phyloP scores from a whole-genome alignment of 306 rosid genomes.

The Datisca glomerata region DNA sequence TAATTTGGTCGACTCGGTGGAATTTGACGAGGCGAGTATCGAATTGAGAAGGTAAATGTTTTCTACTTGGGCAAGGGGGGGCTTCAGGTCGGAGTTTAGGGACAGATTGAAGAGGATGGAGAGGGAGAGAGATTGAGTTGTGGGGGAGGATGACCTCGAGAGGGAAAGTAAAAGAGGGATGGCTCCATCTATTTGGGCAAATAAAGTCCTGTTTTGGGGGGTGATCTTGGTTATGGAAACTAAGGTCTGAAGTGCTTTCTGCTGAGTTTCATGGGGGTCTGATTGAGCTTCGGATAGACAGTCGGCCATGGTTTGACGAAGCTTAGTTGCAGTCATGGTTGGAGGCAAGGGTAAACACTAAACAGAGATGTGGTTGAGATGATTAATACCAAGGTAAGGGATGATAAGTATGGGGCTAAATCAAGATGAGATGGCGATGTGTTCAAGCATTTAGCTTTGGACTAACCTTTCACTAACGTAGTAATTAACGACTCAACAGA shows the following conservation, averaged over 20 bases:
- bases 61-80: conserved; percentile 46
- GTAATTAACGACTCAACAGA: no score
- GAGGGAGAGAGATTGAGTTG: conserved; percentile 40
- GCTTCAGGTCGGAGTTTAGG: conserved; percentile 51
- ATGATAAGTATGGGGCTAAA: no score
- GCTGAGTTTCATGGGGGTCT: conserved; percentile 23
- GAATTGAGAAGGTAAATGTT: conserved; percentile 51
- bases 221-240: conserved; percentile 58
- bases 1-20: conserved; percentile 31
- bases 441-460: no score
- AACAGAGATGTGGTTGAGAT: no score
- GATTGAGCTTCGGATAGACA: conserved; percentile 32
- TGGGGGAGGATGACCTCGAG: conserved; percentile 37
- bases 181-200: conserved; percentile 44
- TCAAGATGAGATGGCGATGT: no score
- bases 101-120: conserved; percentile 77
- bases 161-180: conserved; percentile 36
- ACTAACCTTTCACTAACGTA: no score
- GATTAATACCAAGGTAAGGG: no score
- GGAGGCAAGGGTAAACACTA: no score
- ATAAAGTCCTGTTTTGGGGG: conserved; percentile 45
- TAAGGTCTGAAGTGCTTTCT: conserved; percentile 46
- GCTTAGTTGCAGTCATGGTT: conserved; percentile 26
- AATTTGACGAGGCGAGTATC: conserved; percentile 18
- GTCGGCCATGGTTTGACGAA: conserved; percentile 23